These are phyloP conservation scores for Parascedosporium putredinis DNA, from an alignment of 2,329 filamentous ascomycete genomes.

Conservation along the genomic window DNA sequence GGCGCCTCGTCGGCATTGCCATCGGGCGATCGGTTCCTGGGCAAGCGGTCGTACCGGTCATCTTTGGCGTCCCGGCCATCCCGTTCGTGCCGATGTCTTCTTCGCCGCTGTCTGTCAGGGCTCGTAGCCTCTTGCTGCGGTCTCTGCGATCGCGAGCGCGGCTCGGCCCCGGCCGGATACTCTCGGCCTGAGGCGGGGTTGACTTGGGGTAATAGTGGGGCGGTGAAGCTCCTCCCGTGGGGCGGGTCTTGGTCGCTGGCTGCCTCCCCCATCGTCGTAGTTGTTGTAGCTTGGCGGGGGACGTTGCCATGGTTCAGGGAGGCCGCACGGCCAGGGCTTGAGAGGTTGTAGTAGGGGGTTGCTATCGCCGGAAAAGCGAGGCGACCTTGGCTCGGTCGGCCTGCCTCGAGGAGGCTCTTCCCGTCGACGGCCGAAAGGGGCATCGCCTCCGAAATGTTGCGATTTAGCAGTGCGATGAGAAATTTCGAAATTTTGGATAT, in stretches of 20 bases:
- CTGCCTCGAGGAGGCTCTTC: neutral
- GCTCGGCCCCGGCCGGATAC: neutral
- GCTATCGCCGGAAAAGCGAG: neutral
- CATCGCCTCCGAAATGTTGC: neutral
- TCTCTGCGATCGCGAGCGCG: neutral
- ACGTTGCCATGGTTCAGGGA: neutral
- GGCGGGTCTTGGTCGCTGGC: neutral
- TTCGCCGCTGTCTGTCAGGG: neutral
- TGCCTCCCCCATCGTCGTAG: neutral
- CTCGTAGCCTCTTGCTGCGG: neutral
- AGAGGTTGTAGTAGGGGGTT: neutral
- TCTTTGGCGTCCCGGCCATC: neutral
- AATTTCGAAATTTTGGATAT: too few species aligned
- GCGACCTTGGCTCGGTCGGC: neutral
- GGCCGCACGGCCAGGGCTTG: neutral
- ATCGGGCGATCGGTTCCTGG: neutral
- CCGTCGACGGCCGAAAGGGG: neutral
- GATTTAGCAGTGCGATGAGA: neutral
- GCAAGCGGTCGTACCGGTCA: neutral
- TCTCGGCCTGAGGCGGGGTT: neutral
- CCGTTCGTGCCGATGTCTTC: neutral
- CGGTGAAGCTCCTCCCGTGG: neutral
- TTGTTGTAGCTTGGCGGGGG: neutral
- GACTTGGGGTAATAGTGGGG: neutral
- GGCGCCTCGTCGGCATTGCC: neutral